phyloP scores from a whole-genome alignment of 345 rosid genomes.

The Aethionema arabicum region DNA sequence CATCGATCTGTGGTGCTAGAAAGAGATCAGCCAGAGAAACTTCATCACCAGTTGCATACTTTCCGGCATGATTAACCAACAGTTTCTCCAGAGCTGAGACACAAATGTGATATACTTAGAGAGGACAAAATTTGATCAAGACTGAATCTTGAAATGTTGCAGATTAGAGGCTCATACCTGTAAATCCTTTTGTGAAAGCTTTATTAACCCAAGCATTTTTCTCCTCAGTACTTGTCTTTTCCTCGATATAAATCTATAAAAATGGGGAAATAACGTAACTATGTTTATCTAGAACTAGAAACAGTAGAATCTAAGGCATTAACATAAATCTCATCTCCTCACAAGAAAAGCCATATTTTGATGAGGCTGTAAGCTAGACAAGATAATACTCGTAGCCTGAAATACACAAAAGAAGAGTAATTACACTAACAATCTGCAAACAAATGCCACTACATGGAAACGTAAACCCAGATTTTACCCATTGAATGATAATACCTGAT shows the following conservation, averaged over 20 bases:
- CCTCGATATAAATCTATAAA: conserved; percentile 55
- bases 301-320: not conserved
- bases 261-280: not conserved
- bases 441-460: not conserved
- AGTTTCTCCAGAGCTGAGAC: conserved; percentile 72
- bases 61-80: conserved; percentile 58
- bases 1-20: conserved; percentile 66
- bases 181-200: conserved; percentile 69
- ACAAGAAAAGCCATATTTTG: conserved; percentile 66
- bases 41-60: conserved; percentile 74
- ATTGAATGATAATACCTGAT: conserved; percentile 46
- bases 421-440: not conserved
- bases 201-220: conserved; percentile 47
- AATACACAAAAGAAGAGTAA: not conserved
- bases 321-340: conserved; percentile 23
- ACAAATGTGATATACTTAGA: conserved; percentile 12
- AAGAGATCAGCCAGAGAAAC: conserved; percentile 80
- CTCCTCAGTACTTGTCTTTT: conserved; percentile 52
- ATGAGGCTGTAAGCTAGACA: conserved; percentile 77
- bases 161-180: conserved; percentile 41
- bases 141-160: not conserved
- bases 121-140: not conserved
- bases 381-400: conserved; percentile 74
- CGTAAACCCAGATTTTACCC: not conserved
- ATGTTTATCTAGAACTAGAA: not conserved